Conservation (phyloP, 768 basidiomycete genomes). For the Psilocybe azurescens region DNA sequence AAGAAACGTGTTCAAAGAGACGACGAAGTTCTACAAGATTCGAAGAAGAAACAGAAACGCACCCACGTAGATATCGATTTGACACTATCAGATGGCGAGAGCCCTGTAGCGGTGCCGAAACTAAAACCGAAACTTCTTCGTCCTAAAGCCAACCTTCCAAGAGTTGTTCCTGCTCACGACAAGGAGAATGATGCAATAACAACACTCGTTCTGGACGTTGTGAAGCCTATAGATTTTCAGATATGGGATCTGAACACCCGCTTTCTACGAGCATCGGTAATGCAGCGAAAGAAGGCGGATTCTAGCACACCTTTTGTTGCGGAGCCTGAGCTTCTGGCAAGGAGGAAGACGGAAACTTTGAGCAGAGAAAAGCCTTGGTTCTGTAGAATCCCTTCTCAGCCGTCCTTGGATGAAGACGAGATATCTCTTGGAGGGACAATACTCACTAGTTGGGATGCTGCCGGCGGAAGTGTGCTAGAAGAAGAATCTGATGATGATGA, state of each 20-base stretch:
- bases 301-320: background rate
- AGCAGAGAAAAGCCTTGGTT: background rate
- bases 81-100: slow-evolving; percentile 8
- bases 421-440: background rate
- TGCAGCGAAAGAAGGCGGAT: background rate
- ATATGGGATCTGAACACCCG: slow-evolving; percentile 8
- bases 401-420: background rate
- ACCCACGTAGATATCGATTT: slow-evolving; percentile 8
- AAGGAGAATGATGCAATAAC: background rate
- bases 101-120: background rate
- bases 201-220: background rate
- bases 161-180: background rate
- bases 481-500: slow-evolving; percentile 2
- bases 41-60: slow-evolving; percentile 2
- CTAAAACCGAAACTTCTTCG: background rate
- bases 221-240: background rate
- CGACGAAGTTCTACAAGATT: background rate
- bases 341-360: background rate
- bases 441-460: background rate
- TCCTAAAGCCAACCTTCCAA: background rate
- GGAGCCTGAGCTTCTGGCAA: background rate
- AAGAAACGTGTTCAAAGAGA: background rate
- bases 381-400: background rate
- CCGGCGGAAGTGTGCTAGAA: background rate
- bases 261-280: background rate